Base-by-base conservation (phyloP, 2,329 filamentous ascomycete species). In the Aspergillus unguis region DNA sequence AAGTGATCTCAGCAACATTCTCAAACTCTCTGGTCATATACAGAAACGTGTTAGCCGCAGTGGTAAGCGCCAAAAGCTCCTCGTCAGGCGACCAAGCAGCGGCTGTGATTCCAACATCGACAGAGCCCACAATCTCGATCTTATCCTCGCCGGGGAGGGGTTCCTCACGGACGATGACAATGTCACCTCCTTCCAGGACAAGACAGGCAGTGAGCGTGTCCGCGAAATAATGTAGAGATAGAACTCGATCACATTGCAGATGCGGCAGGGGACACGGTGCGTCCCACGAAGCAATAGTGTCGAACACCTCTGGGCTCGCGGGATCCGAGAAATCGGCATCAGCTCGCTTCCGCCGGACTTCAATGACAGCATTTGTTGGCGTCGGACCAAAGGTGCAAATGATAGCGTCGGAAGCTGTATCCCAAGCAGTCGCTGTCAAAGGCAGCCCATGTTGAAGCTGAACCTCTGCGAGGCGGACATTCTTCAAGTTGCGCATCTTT, bases 21-120 rank as follows among this genome's bases (percentile, higher is more conserved):
- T 97, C 92, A 60, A 97, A 95, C 27, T 86, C 85, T 57, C 91
- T 83, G 51, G 91, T 96, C 92, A 99, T 96, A 67, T 96, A 90
- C 52, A 97, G 79, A 29, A 94, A 78, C 0, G 89, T 94, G 55
- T 85, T 80, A 37, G 85, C 86, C 64, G 85, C 85, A 17, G 94
- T 97, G 48, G 87, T 84, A 57, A 99, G 84, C 50, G 88, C 85
- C 41, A 99, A 77, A 17, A 97, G 79, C 69, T 97, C 92, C 66
- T 96, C 92, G 65, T 99, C 94, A 2, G 92, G 92, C 36, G 92
- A 95, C 94, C 94, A 99, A 60, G 84, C 82, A 11, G 92, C 92
- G 11, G 91, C 90, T 26, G 85, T 83, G 62, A 99, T 96, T 26
- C 92, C 94, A 53, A 87, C 88, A 73, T 96, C 91, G 35, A 99